Percentiles rank a stretch among this genome's conserved stretches.
These are phyloP conservation scores for Cyclotella sp. DNA, from an alignment of 108 stramenopile species.

Conservation along the genomic window DNA sequence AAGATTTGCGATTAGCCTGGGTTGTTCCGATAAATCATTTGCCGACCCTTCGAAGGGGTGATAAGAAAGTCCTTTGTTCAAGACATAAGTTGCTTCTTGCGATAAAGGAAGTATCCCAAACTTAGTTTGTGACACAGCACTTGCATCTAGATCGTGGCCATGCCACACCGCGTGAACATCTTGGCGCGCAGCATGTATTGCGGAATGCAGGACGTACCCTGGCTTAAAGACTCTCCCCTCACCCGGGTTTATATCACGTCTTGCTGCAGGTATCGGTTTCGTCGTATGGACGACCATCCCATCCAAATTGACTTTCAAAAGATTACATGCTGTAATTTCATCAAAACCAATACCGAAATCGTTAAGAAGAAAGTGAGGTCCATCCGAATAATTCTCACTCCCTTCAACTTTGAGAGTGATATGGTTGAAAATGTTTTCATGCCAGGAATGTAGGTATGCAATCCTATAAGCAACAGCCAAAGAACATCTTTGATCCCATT, in stretches of 20 bases:
- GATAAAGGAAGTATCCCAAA: conserved; percentile 52
- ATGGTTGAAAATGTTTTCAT: conserved; percentile 55
- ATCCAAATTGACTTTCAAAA: conserved; percentile 49
- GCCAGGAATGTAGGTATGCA: conserved; percentile 47
- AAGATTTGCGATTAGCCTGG: conserved; percentile 47
- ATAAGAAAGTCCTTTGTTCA: conserved; percentile 51
- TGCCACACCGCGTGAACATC: conserved; percentile 57
- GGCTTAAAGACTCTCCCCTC: conserved; percentile 54
- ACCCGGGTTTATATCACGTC: conserved; percentile 41
- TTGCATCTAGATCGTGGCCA: conserved; percentile 50
- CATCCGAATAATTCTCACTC: conserved; percentile 38
- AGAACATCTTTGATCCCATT: conserved; percentile 51
- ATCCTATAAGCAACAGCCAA: conserved; percentile 53
- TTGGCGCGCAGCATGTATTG: conserved; percentile 40
- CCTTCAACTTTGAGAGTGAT: conserved; percentile 56
- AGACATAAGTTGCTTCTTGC: conserved; percentile 51
- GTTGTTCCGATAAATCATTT: conserved; percentile 45
- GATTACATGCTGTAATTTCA: conserved; percentile 52
- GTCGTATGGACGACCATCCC: conserved; percentile 36
- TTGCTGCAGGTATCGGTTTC: conserved; percentile 20
- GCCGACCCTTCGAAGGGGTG: conserved; percentile 52
- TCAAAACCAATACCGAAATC: conserved; percentile 54
- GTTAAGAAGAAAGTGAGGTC: conserved; percentile 48
- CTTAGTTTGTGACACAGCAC: conserved; percentile 48
- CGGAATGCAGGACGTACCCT: conserved; percentile 50